These are phyloP conservation scores for Coelastrella sp. DNA, from an alignment of 139 green algal genomes.

Conservation along the genomic window DNA sequence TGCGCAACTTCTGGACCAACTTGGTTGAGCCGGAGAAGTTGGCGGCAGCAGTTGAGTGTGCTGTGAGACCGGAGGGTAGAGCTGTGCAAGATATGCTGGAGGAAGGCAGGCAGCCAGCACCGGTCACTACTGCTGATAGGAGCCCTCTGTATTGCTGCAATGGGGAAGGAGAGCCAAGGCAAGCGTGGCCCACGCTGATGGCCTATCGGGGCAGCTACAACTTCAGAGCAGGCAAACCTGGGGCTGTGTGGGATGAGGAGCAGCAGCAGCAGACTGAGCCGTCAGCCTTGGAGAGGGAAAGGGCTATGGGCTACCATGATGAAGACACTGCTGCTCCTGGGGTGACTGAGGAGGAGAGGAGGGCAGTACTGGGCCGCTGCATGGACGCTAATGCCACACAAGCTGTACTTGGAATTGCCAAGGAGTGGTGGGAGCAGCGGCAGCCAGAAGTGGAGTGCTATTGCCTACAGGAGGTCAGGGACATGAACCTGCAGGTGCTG, in stretches of 20 bases:
- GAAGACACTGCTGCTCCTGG: background rate
- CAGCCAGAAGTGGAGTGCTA: background rate
- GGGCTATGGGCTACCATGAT: slow-evolving; percentile 14
- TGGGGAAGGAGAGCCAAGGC: background rate
- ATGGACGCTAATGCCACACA: too few species aligned
- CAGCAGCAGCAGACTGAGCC: background rate
- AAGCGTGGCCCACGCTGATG: background rate
- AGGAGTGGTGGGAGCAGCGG: background rate
- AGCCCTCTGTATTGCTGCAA: slow-evolving; percentile 16
- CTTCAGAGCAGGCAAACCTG: background rate
- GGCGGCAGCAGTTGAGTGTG: too few species aligned
- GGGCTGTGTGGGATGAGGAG: background rate
- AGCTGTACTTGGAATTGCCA: too few species aligned
- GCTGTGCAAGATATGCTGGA: background rate
- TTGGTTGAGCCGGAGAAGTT: background rate
- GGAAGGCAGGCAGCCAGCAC: background rate
- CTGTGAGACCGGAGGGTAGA: too few species aligned
- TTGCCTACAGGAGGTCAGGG: background rate
- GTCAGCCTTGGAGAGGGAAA: background rate
- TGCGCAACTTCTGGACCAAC: slow-evolving; percentile 44
- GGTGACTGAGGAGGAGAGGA: too few species aligned
- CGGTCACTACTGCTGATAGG: background rate
- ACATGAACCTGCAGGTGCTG: background rate
- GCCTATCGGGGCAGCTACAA: background rate
- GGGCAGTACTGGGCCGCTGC: too few species aligned